These are phyloP conservation scores for Ogataea haglerorum DNA, from an alignment of 805 yeast genomes.

Conservation along the genomic window DNA sequence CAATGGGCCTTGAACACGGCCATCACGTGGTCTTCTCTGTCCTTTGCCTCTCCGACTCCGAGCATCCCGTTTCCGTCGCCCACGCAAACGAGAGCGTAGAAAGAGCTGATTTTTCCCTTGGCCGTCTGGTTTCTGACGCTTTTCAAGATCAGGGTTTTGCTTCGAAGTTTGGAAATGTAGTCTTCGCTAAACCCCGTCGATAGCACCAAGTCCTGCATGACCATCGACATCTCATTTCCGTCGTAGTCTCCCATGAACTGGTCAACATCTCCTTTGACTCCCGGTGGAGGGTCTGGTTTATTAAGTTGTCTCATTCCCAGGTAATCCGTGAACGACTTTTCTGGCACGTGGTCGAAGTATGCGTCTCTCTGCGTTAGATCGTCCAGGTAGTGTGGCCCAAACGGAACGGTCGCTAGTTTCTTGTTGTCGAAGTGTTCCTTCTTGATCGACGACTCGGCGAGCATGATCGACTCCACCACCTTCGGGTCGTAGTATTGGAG, in stretches of 20 bases:
- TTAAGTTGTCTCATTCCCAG: conserved; percentile 23
- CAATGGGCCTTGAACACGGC: conserved; percentile 86
- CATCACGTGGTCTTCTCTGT: conserved; percentile 66
- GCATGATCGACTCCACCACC: conserved; percentile 72
- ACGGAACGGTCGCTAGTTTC: conserved; percentile 43
- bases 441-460: conserved; percentile 71
- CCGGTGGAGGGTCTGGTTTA: conserved; percentile 18
- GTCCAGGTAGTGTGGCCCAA: conserved; percentile 68
- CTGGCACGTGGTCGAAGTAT: conserved; percentile 61
- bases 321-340: conserved; percentile 19
- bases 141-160: conserved; percentile 68
- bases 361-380: conserved; percentile 72
- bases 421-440: conserved; percentile 56
- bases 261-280: conserved; percentile 24
- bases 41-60: conserved; percentile 94
- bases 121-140: conserved; percentile 88
- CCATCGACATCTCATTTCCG: conserved; percentile 21
- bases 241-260: conserved; percentile 21
- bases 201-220: conserved; percentile 39
- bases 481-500: conserved; percentile 79
- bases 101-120: conserved; percentile 82
- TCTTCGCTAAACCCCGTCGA: conserved; percentile 64
- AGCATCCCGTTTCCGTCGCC: conserved; percentile 94
- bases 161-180: conserved; percentile 58
- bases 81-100: conserved; percentile 80